Percentiles rank a stretch among this genome's conserved stretches.
phyloP scores from a whole-genome alignment of 495 filamentous ascomycete genomes.

The Trichoderma orchidacearum region DNA sequence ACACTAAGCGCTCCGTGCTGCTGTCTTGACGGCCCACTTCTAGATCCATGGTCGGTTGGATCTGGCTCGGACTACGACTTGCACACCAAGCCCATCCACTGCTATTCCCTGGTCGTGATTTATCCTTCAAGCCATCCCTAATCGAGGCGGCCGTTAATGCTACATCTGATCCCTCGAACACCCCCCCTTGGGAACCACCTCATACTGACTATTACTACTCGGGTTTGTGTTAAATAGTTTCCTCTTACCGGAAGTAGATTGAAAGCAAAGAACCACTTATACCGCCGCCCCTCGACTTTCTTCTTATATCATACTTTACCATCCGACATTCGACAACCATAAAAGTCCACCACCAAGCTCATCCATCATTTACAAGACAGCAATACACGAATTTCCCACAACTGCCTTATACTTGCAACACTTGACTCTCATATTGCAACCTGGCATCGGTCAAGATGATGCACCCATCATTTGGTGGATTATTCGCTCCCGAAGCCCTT shows the following conservation, averaged over 20 bases:
- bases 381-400: too few species aligned
- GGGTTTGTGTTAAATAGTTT: background rate
- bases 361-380: too few species aligned
- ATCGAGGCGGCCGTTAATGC: background rate
- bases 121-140: background rate
- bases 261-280: background rate
- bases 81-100: background rate
- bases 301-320: background rate
- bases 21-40: background rate
- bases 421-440: too few species aligned
- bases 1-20: background rate
- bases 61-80: background rate
- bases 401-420: too few species aligned
- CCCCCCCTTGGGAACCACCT: background rate
- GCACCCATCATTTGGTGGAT: slow-evolving; percentile 4
- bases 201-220: background rate
- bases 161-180: background rate
- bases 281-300: background rate
- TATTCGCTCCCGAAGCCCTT: background rate
- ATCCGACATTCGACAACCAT: slow-evolving; percentile 2
- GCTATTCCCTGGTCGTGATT: background rate
- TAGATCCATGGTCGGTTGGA: slow-evolving; percentile 1
- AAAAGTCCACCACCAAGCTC: background rate
- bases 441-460: background rate
- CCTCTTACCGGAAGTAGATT: background rate